phyloP scores from a whole-genome alignment of 352 stramenopile species.

The Lagenidium sp. region DNA sequence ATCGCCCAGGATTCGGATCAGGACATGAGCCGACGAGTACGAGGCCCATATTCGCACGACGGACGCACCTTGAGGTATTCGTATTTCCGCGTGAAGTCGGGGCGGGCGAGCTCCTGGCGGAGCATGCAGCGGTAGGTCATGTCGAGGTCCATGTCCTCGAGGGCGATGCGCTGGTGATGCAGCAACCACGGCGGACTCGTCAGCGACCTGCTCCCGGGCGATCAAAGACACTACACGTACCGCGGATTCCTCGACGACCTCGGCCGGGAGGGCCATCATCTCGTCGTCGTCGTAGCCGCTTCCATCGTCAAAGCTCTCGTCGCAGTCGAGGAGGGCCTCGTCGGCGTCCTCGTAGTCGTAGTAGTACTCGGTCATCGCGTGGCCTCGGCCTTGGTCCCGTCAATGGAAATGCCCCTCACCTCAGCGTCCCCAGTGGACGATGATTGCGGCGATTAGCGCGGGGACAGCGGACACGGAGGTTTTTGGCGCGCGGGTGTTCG shows the following conservation, averaged over 20 bases:
- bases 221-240: no score
- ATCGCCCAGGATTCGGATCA: no score
- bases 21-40: no score
- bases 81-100: constrained; percentile 65
- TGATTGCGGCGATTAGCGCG: no score
- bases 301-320: constrained; percentile 74
- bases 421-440: no score
- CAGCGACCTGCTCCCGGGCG: no score
- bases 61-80: constrained; percentile 70
- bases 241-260: background rate
- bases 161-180: constrained; percentile 53
- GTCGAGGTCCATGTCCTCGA: constrained; percentile 71
- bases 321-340: constrained; percentile 46
- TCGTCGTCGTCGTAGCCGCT: constrained; percentile 28
- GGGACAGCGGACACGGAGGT: no score
- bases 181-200: no score
- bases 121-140: constrained; percentile 67
- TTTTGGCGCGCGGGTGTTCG: no score
- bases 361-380: constrained; percentile 52
- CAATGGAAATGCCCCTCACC: no score
- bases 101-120: constrained; percentile 53
- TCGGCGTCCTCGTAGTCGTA: constrained; percentile 20
- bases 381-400: constrained; percentile 7
- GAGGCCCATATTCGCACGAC: no score
- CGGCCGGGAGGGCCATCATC: no score